Conservation (phyloP, 2,329 filamentous ascomycete species). For the Xylaria hypoxylon region DNA sequence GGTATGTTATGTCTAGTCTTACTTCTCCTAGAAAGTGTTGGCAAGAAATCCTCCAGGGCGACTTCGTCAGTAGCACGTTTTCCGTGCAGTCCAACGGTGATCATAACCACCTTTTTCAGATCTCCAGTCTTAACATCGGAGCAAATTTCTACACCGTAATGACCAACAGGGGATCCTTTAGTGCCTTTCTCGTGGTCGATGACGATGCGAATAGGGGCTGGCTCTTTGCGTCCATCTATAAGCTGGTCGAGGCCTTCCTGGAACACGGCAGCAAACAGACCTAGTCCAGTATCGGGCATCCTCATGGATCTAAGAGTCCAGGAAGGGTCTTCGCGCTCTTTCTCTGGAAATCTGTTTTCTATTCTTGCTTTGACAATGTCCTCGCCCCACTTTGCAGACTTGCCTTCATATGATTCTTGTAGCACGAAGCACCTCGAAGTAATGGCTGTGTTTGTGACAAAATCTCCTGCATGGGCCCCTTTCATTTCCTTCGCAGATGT, state of each 20-base stretch:
- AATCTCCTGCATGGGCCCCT: slow-evolving; percentile 62
- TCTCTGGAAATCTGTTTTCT: slow-evolving; percentile 84
- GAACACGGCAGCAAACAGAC: slow-evolving; percentile 75
- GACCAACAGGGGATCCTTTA: slow-evolving; percentile 73
- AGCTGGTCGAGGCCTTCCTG: slow-evolving; percentile 74
- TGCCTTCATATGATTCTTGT: slow-evolving; percentile 80
- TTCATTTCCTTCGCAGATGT: slow-evolving; percentile 72
- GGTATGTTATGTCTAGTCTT: slow-evolving; percentile 50
- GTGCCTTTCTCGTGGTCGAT: slow-evolving; percentile 76
- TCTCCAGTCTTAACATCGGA: slow-evolving; percentile 71
- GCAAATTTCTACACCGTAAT: slow-evolving; percentile 78
- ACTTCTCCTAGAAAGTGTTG: slow-evolving; percentile 80
- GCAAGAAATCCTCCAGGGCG: slow-evolving; percentile 76
- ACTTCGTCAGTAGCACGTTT: slow-evolving; percentile 80
- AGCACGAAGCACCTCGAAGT: slow-evolving; percentile 78
- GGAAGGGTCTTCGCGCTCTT: slow-evolving; percentile 81
- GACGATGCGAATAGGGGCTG: slow-evolving; percentile 77
- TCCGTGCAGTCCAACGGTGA: slow-evolving; percentile 73
- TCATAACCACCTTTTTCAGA: slow-evolving; percentile 61
- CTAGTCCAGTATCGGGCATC: slow-evolving; percentile 70
- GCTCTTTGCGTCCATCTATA: slow-evolving; percentile 72
- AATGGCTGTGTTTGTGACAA: slow-evolving; percentile 61
- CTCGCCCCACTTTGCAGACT: slow-evolving; percentile 80
- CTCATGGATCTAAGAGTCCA: slow-evolving; percentile 83
- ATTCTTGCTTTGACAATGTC: slow-evolving; percentile 88